Percentiles rank a stretch among this genome's conserved stretches.
Evolutionary conservation across 1,284 basidiomycete species (phyloP).

Genomic region (Microbotryum lychnidis-dioicae): DNA sequence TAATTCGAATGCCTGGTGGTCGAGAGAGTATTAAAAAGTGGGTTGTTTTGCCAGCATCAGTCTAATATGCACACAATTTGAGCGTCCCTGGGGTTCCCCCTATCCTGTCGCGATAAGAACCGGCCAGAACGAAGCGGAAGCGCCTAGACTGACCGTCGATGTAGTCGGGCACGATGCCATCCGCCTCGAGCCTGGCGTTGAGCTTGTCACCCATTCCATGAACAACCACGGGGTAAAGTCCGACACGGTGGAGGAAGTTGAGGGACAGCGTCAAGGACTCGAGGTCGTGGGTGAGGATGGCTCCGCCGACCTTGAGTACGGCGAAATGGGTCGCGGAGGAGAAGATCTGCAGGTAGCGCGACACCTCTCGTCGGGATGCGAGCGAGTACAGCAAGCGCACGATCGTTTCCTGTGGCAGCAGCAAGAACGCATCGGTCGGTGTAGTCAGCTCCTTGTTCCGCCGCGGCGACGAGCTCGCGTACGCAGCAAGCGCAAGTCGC

Average conservation of each 20-base stretch:
- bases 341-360: constrained; percentile 91
- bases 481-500: too few relatives aligned
- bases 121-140: neutral
- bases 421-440: too few relatives aligned
- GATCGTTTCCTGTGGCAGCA: constrained; percentile 31
- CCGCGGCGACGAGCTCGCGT: too few relatives aligned
- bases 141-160: constrained; percentile 53
- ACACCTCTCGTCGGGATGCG: constrained; percentile 88
- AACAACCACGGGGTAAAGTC: constrained; percentile 85
- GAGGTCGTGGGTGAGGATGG: constrained; percentile 72
- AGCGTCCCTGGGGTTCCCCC: too few relatives aligned
- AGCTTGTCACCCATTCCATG: constrained; percentile 63
- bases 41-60: too few relatives aligned
- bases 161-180: constrained; percentile 86
- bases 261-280: constrained; percentile 85
- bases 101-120: constrained; percentile 5
- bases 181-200: constrained; percentile 80
- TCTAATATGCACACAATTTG: too few relatives aligned
- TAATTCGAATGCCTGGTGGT: constrained; percentile 66
- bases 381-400: constrained; percentile 85
- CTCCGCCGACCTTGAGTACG: constrained; percentile 64
- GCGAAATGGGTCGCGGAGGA: constrained; percentile 45
- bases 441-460: too few relatives aligned
- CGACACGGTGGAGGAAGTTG: constrained; percentile 86
- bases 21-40: neutral